Base-by-base conservation (phyloP, 176 grass and related monocot genomes). In the Carex scoparia region DNA sequence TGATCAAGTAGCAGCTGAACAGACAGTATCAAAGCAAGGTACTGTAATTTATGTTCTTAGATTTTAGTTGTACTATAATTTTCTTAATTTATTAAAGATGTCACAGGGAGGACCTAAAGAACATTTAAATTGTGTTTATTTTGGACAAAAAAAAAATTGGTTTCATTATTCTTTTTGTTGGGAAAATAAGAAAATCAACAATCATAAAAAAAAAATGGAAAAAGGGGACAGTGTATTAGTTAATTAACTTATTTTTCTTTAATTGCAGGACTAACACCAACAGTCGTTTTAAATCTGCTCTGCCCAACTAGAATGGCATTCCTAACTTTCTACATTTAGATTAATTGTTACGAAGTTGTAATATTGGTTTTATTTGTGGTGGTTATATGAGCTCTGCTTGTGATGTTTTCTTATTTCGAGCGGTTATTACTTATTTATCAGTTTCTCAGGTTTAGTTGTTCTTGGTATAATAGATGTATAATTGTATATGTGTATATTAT, bases 21-120 rank as follows among this genome's bases (percentile, higher is more conserved):
- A 69, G 37, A 87, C 44, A n/a, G 62, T 61, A 49, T 87, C 65
- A 69, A 87, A 82, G 49, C 79, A 82, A 87, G 86, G 86, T 87
- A 83, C 33, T 54, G 6, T 15, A 33, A 61, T 81, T 33, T 28
- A 72, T 37, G 33, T 81, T 55, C 14, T 69, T 51, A n/a, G 48
- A 37, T 49, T 57, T 57, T 60, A 58, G 14, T 58, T 18, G 53
- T 79, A 16, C 53, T 32, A 57, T 51, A 77, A 16, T 77, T 49
- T 60, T 74, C n/a, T 74, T 74, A 19, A 48, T 74, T 74, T 13
- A 27, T 27, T 28, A 71, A 7, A 10, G 8, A 23, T 73, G 58
- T 60, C 58, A 9, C 9, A 1, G 33, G 40, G 16, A 46, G 69
- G 40, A 27, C 49, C n/a, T n/a, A 38, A 70, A 42, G 10, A 70